These are phyloP conservation scores for Thalia dealbata DNA, from an alignment of 176 grass and related monocot genomes.

Conservation along the genomic window DNA sequence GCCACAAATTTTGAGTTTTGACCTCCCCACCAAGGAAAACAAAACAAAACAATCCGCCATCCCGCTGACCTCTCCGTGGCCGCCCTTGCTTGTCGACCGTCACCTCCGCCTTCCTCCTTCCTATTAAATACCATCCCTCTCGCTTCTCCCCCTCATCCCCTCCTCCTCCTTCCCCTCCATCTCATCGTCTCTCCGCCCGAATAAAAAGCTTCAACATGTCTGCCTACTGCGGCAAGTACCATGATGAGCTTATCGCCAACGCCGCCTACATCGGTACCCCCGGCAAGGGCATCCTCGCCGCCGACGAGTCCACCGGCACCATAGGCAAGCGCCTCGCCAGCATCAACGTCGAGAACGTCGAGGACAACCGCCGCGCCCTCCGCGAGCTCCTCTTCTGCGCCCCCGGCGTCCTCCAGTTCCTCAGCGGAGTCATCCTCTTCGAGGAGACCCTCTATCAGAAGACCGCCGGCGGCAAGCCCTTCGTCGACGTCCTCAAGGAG, in stretches of 20 bases:
- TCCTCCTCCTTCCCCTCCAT: background rate
- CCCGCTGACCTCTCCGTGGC: too few relatives aligned
- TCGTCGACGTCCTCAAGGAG: slow-evolving; percentile 16
- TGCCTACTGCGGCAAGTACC: slow-evolving; percentile 10
- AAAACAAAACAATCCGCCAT: too few relatives aligned
- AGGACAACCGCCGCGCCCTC: slow-evolving; percentile 16
- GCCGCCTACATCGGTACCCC: slow-evolving; percentile 17
- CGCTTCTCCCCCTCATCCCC: background rate
- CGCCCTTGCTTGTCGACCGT: background rate
- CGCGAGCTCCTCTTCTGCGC: slow-evolving; percentile 13
- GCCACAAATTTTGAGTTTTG: too few relatives aligned
- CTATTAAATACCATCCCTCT: background rate
- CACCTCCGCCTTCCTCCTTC: background rate
- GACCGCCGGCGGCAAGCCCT: slow-evolving; percentile 9
- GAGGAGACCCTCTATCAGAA: slow-evolving; percentile 25
- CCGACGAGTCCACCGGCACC: slow-evolving; percentile 17
- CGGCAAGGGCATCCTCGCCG: slow-evolving; percentile 19
- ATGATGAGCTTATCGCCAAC: slow-evolving; percentile 16
- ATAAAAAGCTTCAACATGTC: background rate
- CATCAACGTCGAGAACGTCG: slow-evolving; percentile 21
- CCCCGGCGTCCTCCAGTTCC: slow-evolving; percentile 12
- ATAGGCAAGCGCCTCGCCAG: slow-evolving; percentile 20
- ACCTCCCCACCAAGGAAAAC: too few relatives aligned
- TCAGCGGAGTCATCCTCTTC: slow-evolving; percentile 21
- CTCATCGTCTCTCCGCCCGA: background rate